Evolutionary conservation across 1,139 yeast species (phyloP), one percentile per base, ranked within the genome.

Genomic region (Pichia sp.): DNA sequence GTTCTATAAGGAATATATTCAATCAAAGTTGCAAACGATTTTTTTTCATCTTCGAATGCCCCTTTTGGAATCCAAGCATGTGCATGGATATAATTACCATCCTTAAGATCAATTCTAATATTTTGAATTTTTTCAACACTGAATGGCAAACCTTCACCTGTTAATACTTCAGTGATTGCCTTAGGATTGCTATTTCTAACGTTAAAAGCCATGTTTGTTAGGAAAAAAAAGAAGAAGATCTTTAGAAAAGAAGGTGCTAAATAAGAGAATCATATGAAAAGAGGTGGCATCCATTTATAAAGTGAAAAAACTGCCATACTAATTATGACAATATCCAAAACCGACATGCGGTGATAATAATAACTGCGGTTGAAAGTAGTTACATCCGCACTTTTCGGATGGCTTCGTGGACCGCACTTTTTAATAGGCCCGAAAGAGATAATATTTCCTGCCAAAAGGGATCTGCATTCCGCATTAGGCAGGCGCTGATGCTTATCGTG

Each of bases 1-100:
- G 74, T 71, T 56, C 76, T 60, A 57, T 73, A 73, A 0, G 77
- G 77, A 44, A 73, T 67, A 55, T 73, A 73, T 55, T 73, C 77
- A 39, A 73, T 61, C 30, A 73, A 50, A 6, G 75, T 62, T 16
- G 74, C 76, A 22, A 70, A 64, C 4, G 49, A 43, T 44, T 67
- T 62, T 36, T 58, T 41, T 22, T 47, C 39, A 5, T 54, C 56
- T 18, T 51, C 61, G 52, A 57, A 49, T 6, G 66, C 66, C 6
- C 58, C 58, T 39, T 61, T 60, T 2, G 77, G 76, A 42, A 72
- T 62, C 77, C 77, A 73, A 33, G 71, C 61, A 54, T 72, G 72
- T 2, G 74, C 76, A 54, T 66, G 69, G 19, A 73, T 52, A 14
- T 62, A 55, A 22, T 59, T 46, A 0, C 75, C 75, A 60, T 73